Conservation (phyloP, 495 filamentous ascomycete genomes). For the Saxispiralis lemnorum region DNA sequence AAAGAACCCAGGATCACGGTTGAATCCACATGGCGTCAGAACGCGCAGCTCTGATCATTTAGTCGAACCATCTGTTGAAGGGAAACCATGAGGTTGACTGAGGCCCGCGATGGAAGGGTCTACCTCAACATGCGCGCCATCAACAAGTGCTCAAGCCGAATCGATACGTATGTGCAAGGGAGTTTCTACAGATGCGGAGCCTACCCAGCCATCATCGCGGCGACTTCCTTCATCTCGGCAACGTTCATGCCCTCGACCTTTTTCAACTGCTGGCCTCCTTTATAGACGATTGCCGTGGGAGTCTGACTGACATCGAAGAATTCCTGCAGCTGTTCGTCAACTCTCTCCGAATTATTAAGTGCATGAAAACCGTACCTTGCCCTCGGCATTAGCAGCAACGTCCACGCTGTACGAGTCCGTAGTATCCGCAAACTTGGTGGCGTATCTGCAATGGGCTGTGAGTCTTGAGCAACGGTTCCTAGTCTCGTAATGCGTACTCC, state of each 20-base stretch:
- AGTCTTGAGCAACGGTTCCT: neutral
- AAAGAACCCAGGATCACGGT: too few relatives aligned
- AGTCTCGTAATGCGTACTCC: slow-evolving; percentile 12
- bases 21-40: too few relatives aligned
- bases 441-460: slow-evolving; percentile 7
- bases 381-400: slow-evolving; percentile 10
- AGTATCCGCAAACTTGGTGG: slow-evolving; percentile 6
- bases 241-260: slow-evolving; percentile 21
- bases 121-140: too few relatives aligned
- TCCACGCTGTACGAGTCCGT: slow-evolving; percentile 15
- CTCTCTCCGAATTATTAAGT: neutral
- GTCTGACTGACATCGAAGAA: slow-evolving; percentile 12
- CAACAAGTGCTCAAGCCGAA: too few relatives aligned
- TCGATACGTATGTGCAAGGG: too few relatives aligned
- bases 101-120: too few relatives aligned
- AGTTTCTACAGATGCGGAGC: too few relatives aligned
- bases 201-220: slow-evolving; percentile 18
- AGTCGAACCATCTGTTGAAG: too few relatives aligned
- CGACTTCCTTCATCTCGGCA: slow-evolving; percentile 30
- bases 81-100: too few relatives aligned
- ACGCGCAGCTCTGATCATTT: too few relatives aligned
- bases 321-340: slow-evolving; percentile 3
- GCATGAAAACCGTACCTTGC: slow-evolving; percentile 5
- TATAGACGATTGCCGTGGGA: slow-evolving; percentile 17
- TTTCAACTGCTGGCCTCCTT: slow-evolving; percentile 17